Percentiles rank a stretch among this genome's conserved stretches.
These are phyloP conservation scores for Backusella circina DNA, from an alignment of 192 early-diverging fungal species.

Conservation along the genomic window DNA sequence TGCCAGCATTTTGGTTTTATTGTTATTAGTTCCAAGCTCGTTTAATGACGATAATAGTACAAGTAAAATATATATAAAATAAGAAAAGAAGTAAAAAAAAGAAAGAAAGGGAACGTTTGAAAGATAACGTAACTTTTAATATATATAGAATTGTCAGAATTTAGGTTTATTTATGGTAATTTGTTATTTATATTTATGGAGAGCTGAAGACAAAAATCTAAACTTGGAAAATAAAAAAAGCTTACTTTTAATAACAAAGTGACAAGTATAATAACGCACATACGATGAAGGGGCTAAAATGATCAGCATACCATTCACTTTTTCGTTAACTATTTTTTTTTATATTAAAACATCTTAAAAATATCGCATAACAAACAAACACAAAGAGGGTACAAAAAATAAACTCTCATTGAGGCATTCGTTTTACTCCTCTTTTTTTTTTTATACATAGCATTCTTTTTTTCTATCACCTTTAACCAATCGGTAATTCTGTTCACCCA, in stretches of 20 bases:
- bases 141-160: not conserved
- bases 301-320: not conserved
- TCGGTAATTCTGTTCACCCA: not conserved
- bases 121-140: not conserved
- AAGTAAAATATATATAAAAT: not conserved
- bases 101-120: not conserved
- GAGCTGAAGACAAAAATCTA: not conserved
- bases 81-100: not conserved
- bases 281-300: not conserved
- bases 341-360: not conserved
- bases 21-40: not conserved
- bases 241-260: not conserved
- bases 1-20: not conserved
- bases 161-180: not conserved
- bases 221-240: not conserved
- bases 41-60: not conserved
- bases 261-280: not conserved
- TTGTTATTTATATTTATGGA: not conserved
- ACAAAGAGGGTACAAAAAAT: too few relatives aligned
- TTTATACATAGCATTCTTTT: not conserved
- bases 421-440: not conserved
- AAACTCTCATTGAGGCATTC: too few relatives aligned
- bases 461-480: not conserved
- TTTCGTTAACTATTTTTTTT: not conserved
- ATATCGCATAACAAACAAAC: not conserved